phyloP scores from a whole-genome alignment of 108 stramenopile genomes.

The Parietichytrium sp. region DNA sequence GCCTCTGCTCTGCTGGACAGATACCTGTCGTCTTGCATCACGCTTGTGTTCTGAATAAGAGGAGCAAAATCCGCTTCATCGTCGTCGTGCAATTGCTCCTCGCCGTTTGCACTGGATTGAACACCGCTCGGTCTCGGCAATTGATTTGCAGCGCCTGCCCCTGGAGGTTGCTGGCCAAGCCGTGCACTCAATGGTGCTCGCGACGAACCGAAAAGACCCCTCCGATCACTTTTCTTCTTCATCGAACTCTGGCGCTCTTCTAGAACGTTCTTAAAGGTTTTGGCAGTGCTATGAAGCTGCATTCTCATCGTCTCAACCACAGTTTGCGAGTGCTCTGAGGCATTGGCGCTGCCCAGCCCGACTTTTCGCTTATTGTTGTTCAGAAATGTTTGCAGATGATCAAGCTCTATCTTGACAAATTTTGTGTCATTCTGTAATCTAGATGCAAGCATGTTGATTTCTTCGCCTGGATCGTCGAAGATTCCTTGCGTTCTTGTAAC shows the following conservation, averaged over 20 bases:
- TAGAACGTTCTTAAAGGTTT: not conserved
- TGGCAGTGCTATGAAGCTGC: not conserved
- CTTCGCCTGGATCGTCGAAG: constrained; percentile 21
- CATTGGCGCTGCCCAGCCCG: constrained; percentile 18
- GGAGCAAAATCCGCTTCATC: constrained; percentile 12
- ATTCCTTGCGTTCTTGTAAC: constrained; percentile 5
- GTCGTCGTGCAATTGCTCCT: not conserved
- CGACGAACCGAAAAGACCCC: not conserved
- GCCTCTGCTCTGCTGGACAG: constrained; percentile 25
- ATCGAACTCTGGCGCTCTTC: constrained; percentile 14
- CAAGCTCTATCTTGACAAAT: constrained; percentile 12
- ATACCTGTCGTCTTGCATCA: not conserved
- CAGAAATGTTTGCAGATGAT: constrained; percentile 17
- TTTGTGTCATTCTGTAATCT: constrained; percentile 7
- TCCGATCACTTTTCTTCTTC: not conserved
- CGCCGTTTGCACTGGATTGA: not conserved
- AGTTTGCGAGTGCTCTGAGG: constrained; percentile 7
- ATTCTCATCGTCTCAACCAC: constrained; percentile 31
- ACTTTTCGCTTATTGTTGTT: not conserved
- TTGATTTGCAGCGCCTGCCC: too few species aligned
- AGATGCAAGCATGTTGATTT: constrained; percentile 21
- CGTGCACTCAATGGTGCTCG: not conserved
- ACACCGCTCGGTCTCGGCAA: too few species aligned
- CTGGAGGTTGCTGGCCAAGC: too few species aligned
- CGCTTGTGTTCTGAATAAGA: not conserved